Evolutionary conservation across 176 grass and related monocot species (phyloP), one percentile per base, ranked within the genome.

Genomic region (Echinochloa phyllopogon): DNA sequence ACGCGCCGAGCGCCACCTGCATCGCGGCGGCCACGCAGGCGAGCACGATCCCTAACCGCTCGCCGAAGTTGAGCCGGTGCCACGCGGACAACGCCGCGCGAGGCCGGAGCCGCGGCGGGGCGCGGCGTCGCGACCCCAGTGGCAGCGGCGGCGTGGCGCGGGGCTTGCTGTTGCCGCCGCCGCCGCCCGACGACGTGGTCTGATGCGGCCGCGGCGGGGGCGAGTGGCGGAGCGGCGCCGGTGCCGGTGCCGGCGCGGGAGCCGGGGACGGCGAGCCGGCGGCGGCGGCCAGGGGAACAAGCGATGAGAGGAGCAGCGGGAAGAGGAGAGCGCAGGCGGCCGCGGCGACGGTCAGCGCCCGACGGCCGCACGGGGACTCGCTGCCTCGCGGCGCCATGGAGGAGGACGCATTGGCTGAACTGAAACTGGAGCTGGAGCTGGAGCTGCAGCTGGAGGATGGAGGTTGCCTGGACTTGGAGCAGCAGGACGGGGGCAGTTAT

Each of bases 31-130:
- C 88, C 53, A 77, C 78, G 64, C 18, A 78, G 20, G 83, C 83
- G 72, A 90, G 39, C 64, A 64, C 83, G 83, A 90, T n/a, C 64
- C 88, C 83, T 24, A 90, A 15, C 78, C 65, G 23, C 88, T 90
- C 78, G 43, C 88, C 88, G 63, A 86, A 70, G 71, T 82, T 90
- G 72, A 90, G 78, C 83, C 55, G 39, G 1, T 1, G n/a, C 56
- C 38, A 25, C 29, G 29, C 2, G 29, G 29, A 33, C 74, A 38
- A 59, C 75, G n/a, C 10, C n/a, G 62, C 68, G 17, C 29, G 68
- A 6, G 17, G 40, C 42, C 3, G 67, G 18, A 18, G 42, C n/a
- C n/a, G n/a, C 29, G 0, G n/a, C 5, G 24, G 60, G 23, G 18
- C 29, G 24, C 15, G 13, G 13, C 6, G 16, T 2, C 52, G 16